Evolutionary conservation across 305 asterid genomes (phyloP).

Genomic region (Solanum chacoense): DNA sequence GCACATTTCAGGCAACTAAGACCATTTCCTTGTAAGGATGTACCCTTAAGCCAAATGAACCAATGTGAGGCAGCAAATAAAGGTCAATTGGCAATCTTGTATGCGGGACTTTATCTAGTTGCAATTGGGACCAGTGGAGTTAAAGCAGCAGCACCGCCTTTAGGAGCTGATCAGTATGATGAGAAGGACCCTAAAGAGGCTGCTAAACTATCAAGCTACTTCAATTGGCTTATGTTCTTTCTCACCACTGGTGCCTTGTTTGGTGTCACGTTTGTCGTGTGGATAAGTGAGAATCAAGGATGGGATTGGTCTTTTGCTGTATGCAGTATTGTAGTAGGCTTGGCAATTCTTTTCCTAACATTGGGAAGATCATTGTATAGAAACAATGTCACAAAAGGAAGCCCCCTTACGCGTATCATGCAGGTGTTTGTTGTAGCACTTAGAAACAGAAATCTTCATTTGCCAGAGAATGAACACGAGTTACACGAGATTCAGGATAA

Average conservation of each 20-base stretch:
- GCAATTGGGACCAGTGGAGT: constrained; percentile 57
- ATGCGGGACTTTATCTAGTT: constrained; percentile 46
- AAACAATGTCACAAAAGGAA: constrained; percentile 40
- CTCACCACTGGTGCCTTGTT: constrained; percentile 42
- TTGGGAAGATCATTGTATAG: constrained; percentile 43
- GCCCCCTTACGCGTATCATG: constrained; percentile 41
- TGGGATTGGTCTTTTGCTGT: constrained; percentile 72
- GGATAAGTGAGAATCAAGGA: constrained; percentile 54
- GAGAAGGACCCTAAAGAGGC: constrained; percentile 46
- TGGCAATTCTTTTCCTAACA: constrained; percentile 28
- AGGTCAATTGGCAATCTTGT: constrained; percentile 39
- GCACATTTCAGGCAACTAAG: constrained; percentile 48
- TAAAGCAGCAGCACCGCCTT: constrained; percentile 60
- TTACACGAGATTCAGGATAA: constrained; percentile 35
- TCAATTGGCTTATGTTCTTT: constrained; percentile 51
- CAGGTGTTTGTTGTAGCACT: constrained; percentile 54
- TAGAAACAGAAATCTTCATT: constrained; percentile 34
- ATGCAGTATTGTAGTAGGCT: constrained; percentile 32
- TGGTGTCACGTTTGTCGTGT: constrained; percentile 59
- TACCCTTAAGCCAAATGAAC: constrained; percentile 10
- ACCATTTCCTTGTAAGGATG: constrained; percentile 57
- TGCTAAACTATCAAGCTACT: constrained; percentile 46
- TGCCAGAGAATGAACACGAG: constrained; percentile 28
- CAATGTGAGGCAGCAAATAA: constrained; percentile 37
- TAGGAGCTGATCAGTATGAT: constrained; percentile 76